Evolutionary conservation across 805 yeast genomes (phyloP), one percentile per base, ranked within the genome.

Genomic region (Yarrowia sp.): DNA sequence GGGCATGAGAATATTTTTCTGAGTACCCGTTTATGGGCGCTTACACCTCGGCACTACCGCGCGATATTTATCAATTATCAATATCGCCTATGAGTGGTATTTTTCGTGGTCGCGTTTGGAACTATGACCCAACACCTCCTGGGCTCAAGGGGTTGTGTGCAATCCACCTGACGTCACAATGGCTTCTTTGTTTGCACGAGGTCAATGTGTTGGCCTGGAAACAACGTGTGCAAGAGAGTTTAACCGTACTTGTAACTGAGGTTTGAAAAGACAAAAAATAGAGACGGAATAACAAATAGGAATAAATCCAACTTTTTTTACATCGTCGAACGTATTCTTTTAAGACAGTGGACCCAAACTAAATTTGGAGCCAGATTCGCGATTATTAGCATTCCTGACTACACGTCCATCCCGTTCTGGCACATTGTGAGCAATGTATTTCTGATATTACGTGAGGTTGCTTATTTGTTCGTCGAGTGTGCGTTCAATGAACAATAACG

Each of bases 201-300:
- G 41, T 51, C 58, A 51, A 51, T 51, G 58, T 51, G 58, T 51
- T 51, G 58, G 58, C 58, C 58, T 51, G 58, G 58, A 51, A 51
- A 51, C 40, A 48, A 48, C 58, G 58, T 51, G 58, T 51, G 41
- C 6, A 19, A n/a, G 54, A 17, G 43, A 19, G 51, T 7, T 6
- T 17, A 43, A 14, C 30, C n/a, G n/a, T n/a, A n/a, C n/a, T n/a
- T n/a, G n/a, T 43, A 26, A n/a, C 21, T 19, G 14, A 22, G 24
- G 24, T 16, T 28, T 2, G 11, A 10, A 30, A 19, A 3, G 38
- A 17, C 21, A 36, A 48, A 48, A 48, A 48, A 48, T 48, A 48
- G 54, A 48, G 28, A 48, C 54, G 38, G 54, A 48, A 48, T 48
- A 48, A 48, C 38, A 48, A 19, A 19, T 26, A 32, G 54, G 54